Evolutionary conservation across 2,329 filamentous ascomycete species (phyloP).

Genomic region (Fusarium circinatum): DNA sequence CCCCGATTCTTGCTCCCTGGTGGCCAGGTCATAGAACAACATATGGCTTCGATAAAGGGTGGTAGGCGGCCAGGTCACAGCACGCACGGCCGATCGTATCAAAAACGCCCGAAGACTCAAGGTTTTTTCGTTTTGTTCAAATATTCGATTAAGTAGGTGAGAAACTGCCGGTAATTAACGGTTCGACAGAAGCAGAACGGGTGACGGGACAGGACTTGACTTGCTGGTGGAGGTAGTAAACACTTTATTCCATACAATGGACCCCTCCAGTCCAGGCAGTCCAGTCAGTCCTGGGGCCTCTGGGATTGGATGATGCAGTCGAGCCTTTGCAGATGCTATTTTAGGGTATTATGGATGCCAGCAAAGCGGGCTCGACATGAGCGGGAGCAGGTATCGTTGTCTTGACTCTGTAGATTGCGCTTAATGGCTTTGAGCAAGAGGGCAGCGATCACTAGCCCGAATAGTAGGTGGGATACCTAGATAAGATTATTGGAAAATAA

Average conservation of each 20-base stretch:
- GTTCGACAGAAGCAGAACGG: background rate
- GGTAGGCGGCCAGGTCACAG: background rate
- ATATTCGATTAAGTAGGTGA: background rate
- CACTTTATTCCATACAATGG: slow-evolving; percentile 15
- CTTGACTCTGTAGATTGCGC: background rate
- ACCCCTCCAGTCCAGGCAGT: slow-evolving; percentile 30
- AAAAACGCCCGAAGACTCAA: background rate
- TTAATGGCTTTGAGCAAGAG: background rate
- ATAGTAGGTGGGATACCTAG: background rate
- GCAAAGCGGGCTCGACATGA: slow-evolving; percentile 23
- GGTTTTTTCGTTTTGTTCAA: background rate
- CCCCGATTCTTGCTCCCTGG: background rate
- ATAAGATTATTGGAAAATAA: background rate
- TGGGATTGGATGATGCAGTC: slow-evolving; percentile 38
- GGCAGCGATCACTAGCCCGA: background rate
- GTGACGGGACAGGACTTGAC: background rate
- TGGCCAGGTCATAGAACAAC: background rate
- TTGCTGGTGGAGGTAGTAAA: background rate
- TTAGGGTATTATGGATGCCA: slow-evolving; percentile 36
- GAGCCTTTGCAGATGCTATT: slow-evolving; percentile 39
- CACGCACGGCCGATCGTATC: background rate
- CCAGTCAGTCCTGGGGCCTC: slow-evolving; percentile 15
- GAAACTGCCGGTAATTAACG: background rate
- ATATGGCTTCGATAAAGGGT: slow-evolving; percentile 20
- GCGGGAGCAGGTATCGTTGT: background rate